These are phyloP conservation scores for Durusdinium trenchii DNA, from an alignment of 73 alveolate species.

Conservation along the genomic window DNA sequence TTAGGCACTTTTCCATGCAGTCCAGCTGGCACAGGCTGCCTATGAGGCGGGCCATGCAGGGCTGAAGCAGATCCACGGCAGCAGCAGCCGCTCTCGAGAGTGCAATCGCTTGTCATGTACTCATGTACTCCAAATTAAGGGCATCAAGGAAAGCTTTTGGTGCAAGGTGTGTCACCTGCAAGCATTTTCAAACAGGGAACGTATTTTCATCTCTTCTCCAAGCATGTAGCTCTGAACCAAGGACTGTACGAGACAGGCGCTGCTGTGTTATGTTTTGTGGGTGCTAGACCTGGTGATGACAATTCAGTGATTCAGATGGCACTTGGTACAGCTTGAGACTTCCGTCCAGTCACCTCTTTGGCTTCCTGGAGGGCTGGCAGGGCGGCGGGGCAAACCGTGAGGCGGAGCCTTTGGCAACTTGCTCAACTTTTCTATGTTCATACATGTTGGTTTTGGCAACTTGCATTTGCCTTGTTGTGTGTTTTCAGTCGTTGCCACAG, in stretches of 20 bases:
- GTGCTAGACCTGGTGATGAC: neutral
- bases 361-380: constrained; percentile 92
- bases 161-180: no score
- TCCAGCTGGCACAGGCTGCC: constrained; percentile 84
- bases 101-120: neutral
- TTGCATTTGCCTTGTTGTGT: neutral
- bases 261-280: neutral
- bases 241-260: constrained; percentile 85
- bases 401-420: neutral
- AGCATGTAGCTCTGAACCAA: neutral
- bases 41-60: constrained; percentile 94
- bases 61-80: constrained; percentile 43
- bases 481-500: neutral
- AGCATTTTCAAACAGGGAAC: neutral
- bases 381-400: constrained; percentile 90
- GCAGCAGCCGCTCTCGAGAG: neutral
- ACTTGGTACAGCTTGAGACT: neutral
- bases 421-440: neutral
- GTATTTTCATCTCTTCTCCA: no score
- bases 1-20: constrained; percentile 82
- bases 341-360: constrained; percentile 51
- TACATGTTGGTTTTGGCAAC: neutral
- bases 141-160: no score
- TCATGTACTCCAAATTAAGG: no score
- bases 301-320: neutral